Conservation (phyloP, 1,284 basidiomycete species). For the Rhodotorula sp. region DNA sequence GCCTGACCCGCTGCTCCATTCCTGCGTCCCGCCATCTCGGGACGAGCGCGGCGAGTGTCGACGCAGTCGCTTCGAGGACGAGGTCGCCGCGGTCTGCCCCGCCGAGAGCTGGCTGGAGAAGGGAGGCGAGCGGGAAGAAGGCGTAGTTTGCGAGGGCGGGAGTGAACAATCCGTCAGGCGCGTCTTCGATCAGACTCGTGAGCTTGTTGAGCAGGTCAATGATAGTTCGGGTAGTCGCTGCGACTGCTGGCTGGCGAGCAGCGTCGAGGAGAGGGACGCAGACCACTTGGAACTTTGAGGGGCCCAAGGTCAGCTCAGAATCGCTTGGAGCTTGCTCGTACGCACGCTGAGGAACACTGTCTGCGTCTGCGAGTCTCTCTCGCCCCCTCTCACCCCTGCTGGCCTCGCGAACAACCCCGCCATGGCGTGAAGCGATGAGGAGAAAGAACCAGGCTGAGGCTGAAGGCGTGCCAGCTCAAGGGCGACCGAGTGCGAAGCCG, state of each 20-base stretch:
- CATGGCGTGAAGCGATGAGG: neutral
- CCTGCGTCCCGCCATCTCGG: slow-evolving; percentile 69
- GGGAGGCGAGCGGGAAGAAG: slow-evolving; percentile 78
- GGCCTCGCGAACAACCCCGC: neutral
- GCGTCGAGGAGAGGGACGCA: slow-evolving; percentile 75
- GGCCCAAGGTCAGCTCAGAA: neutral
- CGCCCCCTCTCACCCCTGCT: accelerated
- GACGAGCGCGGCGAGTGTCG: slow-evolving; percentile 62
- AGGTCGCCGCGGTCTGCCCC: slow-evolving; percentile 68
- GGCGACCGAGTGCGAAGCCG: too few species aligned
- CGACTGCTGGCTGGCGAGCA: slow-evolving; percentile 60
- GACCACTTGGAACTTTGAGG: slow-evolving; percentile 64
- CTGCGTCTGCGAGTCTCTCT: neutral
- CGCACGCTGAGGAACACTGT: slow-evolving; percentile 6
- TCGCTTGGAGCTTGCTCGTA: too few species aligned
- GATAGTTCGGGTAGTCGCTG: slow-evolving; percentile 54
- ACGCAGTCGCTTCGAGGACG: slow-evolving; percentile 70
- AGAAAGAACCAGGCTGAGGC: neutral
- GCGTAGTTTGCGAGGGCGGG: slow-evolving; percentile 73
- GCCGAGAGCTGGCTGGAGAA: slow-evolving; percentile 68
- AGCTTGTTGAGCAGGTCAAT: slow-evolving; percentile 61
- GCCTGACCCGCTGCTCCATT: slow-evolving; percentile 60
- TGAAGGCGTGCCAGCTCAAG: too few species aligned
- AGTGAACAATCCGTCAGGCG: slow-evolving; percentile 55
- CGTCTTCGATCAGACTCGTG: slow-evolving; percentile 54